Conservation (phyloP, 352 stramenopile species). For the Phytophthora hybrid region DNA sequence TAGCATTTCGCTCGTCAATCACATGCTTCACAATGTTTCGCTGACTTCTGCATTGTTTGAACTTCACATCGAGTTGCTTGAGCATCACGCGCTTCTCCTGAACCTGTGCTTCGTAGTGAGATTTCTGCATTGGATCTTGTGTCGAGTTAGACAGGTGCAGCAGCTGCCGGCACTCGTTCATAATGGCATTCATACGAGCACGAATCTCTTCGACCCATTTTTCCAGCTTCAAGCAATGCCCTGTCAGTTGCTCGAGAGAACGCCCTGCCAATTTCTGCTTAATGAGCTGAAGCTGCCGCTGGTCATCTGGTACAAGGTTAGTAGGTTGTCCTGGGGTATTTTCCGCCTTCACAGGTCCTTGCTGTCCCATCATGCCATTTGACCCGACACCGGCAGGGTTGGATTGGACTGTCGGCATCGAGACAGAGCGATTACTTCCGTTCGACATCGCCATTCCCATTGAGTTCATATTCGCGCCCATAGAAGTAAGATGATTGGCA, state of each 20-base stretch:
- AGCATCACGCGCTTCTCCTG: constrained; percentile 75
- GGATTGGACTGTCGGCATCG: constrained; percentile 14
- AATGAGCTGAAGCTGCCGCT: constrained; percentile 74
- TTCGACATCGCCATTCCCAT: constrained; percentile 42
- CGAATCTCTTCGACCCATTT: constrained; percentile 83
- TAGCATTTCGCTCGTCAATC: constrained; percentile 60
- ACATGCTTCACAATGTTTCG: constrained; percentile 86
- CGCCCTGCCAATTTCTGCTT: constrained; percentile 76
- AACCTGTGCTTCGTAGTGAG: constrained; percentile 73
- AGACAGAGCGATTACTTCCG: constrained; percentile 27
- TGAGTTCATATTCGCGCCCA: constrained; percentile 25
- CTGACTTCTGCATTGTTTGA: constrained; percentile 82
- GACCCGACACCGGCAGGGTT: constrained; percentile 11
- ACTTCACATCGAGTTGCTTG: constrained; percentile 83
- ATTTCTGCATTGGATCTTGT: constrained; percentile 67
- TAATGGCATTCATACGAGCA: constrained; percentile 80
- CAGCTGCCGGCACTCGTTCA: constrained; percentile 85
- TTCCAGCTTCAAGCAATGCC: constrained; percentile 85
- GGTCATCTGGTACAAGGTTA: constrained; percentile 73
- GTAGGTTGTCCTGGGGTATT: constrained; percentile 37
- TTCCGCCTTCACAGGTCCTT: constrained; percentile 30
- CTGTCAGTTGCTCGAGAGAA: constrained; percentile 76
- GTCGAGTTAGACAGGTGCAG: constrained; percentile 80
- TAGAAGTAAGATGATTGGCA: constrained; percentile 5
- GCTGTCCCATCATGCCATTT: constrained; percentile 29